These are phyloP conservation scores for Arxiozyma telluris DNA, from an alignment of 1,139 yeast genomes.

Conservation along the genomic window DNA sequence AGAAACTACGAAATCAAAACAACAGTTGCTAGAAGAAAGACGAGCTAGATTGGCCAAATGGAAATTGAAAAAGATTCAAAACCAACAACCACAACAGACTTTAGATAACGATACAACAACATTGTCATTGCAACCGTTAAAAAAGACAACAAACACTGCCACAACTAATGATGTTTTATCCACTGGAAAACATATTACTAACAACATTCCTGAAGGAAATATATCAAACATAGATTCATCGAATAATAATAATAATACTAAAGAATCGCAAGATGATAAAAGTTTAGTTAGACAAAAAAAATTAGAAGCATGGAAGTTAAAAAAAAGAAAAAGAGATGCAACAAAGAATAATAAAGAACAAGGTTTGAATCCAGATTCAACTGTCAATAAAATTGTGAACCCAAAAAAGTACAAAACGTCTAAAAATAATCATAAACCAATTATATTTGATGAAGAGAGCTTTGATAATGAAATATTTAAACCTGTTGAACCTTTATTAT, in stretches of 20 bases:
- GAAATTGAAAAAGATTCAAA: slow-evolving; percentile 29
- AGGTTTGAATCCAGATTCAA: too few relatives aligned
- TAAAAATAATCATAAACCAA: slow-evolving; percentile 3
- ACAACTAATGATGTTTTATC: background rate
- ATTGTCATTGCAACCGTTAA: background rate
- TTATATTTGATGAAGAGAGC: slow-evolving; percentile 22
- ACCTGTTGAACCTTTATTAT: background rate
- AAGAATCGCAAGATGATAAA: slow-evolving; percentile 5
- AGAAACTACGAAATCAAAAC: slow-evolving; percentile 13
- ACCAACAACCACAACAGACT: background rate
- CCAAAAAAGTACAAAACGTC: slow-evolving; percentile 7
- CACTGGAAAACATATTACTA: slow-evolving; percentile 9
- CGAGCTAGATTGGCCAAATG: slow-evolving; percentile 33
- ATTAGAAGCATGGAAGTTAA: slow-evolving; percentile 38
- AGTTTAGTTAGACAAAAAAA: slow-evolving; percentile 24
- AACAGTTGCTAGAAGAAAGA: slow-evolving; percentile 23
- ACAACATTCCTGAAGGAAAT: slow-evolving; percentile 2
- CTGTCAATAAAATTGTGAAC: too few relatives aligned
- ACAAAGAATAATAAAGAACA: slow-evolving; percentile 1
- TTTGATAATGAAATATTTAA: slow-evolving; percentile 7
- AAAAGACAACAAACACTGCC: background rate
- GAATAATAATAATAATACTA: background rate
- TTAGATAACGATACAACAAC: background rate
- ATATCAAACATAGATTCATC: background rate
- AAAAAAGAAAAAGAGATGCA: slow-evolving; percentile 30